Conservation (phyloP, 805 yeast species). For the Starmerella powellii region DNA sequence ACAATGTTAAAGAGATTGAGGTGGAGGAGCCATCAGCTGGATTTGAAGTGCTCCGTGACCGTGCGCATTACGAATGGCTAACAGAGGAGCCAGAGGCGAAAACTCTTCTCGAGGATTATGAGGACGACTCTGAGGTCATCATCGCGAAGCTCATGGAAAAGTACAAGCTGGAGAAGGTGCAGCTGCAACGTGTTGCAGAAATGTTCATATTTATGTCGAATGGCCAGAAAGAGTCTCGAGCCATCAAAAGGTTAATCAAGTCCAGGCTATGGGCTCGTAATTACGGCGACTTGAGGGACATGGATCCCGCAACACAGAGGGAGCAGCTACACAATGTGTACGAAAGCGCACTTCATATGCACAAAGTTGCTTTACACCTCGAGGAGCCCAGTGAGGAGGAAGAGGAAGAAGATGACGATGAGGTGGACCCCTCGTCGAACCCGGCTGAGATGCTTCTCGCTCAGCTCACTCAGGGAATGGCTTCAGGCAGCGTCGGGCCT, state of each 20-base stretch:
- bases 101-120: constrained; percentile 14
- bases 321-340: constrained; percentile 61
- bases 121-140: constrained; percentile 30
- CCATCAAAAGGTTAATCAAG: constrained; percentile 50
- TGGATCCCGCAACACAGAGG: constrained; percentile 66
- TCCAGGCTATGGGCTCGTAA: constrained; percentile 66
- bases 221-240: constrained; percentile 21
- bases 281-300: constrained; percentile 60
- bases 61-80: constrained; percentile 55
- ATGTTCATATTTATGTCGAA: constrained; percentile 45
- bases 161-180: constrained; percentile 62
- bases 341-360: constrained; percentile 15
- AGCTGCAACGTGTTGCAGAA: constrained; percentile 64
- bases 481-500: not conserved
- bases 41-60: constrained; percentile 82
- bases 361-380: constrained; percentile 10
- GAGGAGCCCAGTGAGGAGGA: constrained; percentile 6
- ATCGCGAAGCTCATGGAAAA: constrained; percentile 29
- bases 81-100: constrained; percentile 20
- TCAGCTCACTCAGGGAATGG: constrained; percentile 2
- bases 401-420: constrained; percentile 11
- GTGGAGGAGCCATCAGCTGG: constrained; percentile 92
- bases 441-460: constrained; percentile 3
- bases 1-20: constrained; percentile 52
- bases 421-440: not conserved